phyloP scores from a whole-genome alignment of 805 yeast genomes.

The Lachancea waltii region DNA sequence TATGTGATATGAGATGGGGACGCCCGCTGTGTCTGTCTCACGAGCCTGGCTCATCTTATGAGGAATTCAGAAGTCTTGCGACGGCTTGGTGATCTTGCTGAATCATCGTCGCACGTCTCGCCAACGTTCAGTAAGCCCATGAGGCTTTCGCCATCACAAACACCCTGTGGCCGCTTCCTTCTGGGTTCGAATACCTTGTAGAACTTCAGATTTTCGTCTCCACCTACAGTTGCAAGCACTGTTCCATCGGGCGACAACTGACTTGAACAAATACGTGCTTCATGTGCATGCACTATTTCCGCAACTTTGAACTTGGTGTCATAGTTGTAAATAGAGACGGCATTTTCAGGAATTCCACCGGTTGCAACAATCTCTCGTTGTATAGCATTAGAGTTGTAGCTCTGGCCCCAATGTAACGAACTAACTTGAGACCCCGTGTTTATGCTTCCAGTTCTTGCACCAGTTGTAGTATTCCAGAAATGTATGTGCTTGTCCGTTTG shows the following conservation, averaged over 20 bases:
- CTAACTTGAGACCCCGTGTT: constrained; percentile 93
- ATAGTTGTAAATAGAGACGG: constrained; percentile 75
- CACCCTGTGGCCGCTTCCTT: constrained; percentile 30
- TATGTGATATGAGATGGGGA: no score
- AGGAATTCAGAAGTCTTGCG: constrained; percentile 21
- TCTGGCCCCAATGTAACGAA: constrained; percentile 85
- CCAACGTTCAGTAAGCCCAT: constrained; percentile 11
- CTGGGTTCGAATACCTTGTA: constrained; percentile 78
- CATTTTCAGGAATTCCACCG: constrained; percentile 88
- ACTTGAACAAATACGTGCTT: constrained; percentile 75
- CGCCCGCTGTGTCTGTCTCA: no score
- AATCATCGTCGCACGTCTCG: constrained; percentile 11
- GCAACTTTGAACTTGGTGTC: constrained; percentile 85
- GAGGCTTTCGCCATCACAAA: constrained; percentile 17
- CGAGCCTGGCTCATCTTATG: constrained; percentile 17
- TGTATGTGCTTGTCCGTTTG: constrained; percentile 82
- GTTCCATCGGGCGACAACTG: constrained; percentile 85
- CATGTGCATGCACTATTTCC: constrained; percentile 81
- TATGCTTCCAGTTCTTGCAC: constrained; percentile 75
- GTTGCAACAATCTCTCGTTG: constrained; percentile 77
- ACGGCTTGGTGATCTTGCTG: constrained; percentile 12
- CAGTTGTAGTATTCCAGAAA: constrained; percentile 93
- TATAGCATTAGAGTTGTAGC: constrained; percentile 20
- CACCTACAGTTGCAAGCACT: constrained; percentile 89
- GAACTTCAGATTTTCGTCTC: constrained; percentile 92